These are phyloP conservation scores for Schrenkiella parvula DNA, from an alignment of 345 rosid species.

Conservation along the genomic window DNA sequence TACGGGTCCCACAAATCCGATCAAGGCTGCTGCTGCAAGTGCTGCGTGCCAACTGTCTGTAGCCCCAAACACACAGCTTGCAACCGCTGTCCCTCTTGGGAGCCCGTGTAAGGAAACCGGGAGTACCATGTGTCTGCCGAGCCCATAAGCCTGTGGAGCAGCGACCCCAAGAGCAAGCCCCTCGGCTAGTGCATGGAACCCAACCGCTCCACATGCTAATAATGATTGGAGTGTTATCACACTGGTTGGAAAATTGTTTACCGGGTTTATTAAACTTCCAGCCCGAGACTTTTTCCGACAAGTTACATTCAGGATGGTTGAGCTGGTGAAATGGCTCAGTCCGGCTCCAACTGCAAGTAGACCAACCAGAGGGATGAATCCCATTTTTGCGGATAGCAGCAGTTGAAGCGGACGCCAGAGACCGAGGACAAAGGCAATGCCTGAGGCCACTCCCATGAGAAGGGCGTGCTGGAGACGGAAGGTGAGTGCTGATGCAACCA, in stretches of 20 bases:
- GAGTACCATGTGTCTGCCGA: conserved; percentile 91
- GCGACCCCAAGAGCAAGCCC: conserved; percentile 98
- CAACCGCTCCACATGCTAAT: conserved; percentile 82
- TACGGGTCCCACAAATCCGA: conserved; percentile 84
- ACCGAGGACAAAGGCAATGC: conserved; percentile 86
- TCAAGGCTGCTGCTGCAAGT: conserved; percentile 77
- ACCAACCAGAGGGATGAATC: conserved; percentile 49
- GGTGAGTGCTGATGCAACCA: conserved; percentile 70
- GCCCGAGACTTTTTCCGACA: conserved; percentile 53
- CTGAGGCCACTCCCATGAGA: conserved; percentile 90
- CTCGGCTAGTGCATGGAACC: conserved; percentile 90
- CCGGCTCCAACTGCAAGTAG: conserved; percentile 61
- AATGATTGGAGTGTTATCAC: conserved; percentile 76
- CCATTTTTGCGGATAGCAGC: conserved; percentile 72
- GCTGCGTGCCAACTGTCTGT: conserved; percentile 93
- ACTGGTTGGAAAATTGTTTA: conserved; percentile 60
- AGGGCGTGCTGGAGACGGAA: conserved; percentile 83
- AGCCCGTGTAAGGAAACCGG: conserved; percentile 94
- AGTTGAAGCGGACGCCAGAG: conserved; percentile 91
- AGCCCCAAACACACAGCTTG: conserved; percentile 93
- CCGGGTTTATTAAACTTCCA: conserved; percentile 45
- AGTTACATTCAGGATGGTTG: conserved; percentile 47
- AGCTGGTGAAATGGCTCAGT: conserved; percentile 50
- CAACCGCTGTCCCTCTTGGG: conserved; percentile 95
- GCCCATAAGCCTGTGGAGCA: conserved; percentile 94